Evolutionary conservation across 805 yeast genomes (phyloP), one percentile per base, ranked within the genome.

Genomic region (Pichia paraexigua): DNA sequence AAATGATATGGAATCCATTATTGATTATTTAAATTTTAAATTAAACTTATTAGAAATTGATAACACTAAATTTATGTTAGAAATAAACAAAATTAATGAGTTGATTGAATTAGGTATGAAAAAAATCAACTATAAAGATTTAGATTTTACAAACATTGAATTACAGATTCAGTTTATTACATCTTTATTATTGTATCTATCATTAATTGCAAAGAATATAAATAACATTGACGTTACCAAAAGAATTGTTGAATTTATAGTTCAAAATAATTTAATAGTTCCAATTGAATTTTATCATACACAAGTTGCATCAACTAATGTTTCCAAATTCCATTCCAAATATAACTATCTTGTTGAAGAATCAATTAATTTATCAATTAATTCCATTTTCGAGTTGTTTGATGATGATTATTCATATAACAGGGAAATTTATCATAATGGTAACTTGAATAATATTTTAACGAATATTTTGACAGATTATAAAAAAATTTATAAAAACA

Each of bases 391-490:
- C 66, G 97, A 89, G 53, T 72, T 90, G 8, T 94, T 85, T 67
- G 86, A 86, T 15, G 98, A 94, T 68, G 76, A 76, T 39, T 85
- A 74, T 59, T 76, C 72, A 17, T 90, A 89, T 61, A 96, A 89
- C 63, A 69, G 66, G 25, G 79, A 80, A 4, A 77, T 87, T 1
- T 92, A 84, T 65, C 86, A 84, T 25, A 64, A 73, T 11, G 74
- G 75, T 20, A 71, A 74, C 10, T 77, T 80, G 58, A 60, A 79
- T 39, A 50, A 60, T 1, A 62, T 65, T 17, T 70, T 89, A 43
- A 62, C 65, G 50, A 65, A 66, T 22, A 62, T 78, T 11, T 65
- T 72, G 45, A 76, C 80, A 11, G 68, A 68, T n/a, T 69, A 84
- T 51, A 79, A 76, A 56, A 67, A 74, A 5, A 66, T 72, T 45